Percentiles rank a stretch among this genome's conserved stretches.
phyloP scores from a whole-genome alignment of 495 filamentous ascomycete genomes.

The Extremus antarcticus region DNA sequence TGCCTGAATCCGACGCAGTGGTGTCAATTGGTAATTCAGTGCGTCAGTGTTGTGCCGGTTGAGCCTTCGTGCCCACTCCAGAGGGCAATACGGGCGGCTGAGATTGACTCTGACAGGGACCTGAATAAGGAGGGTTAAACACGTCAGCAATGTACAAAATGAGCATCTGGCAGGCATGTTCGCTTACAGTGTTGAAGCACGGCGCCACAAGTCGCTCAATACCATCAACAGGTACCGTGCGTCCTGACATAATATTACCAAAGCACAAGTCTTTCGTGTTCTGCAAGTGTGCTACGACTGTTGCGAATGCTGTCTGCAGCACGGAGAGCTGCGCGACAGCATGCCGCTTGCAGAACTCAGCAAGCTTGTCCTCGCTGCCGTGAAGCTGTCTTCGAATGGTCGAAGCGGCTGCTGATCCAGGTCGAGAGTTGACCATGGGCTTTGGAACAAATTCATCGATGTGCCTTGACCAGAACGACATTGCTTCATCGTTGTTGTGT shows the following conservation, averaged over 20 bases:
- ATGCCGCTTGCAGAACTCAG: slow-evolving; percentile 37
- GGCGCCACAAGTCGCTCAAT: slow-evolving; percentile 67
- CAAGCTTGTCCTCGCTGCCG: slow-evolving; percentile 23
- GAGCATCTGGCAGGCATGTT: no score
- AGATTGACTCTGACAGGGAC: slow-evolving; percentile 56
- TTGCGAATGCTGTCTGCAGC: slow-evolving; percentile 59
- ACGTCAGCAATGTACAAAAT: no score
- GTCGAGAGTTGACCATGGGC: neutral
- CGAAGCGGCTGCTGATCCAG: neutral
- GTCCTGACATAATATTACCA: slow-evolving; percentile 66
- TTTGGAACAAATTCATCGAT: slow-evolving; percentile 39
- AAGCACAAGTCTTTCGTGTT: slow-evolving; percentile 61
- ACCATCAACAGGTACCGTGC: slow-evolving; percentile 50
- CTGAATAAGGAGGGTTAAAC: no score
- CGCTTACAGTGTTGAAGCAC: slow-evolving; percentile 86
- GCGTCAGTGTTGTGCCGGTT: slow-evolving; percentile 47
- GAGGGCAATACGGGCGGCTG: slow-evolving; percentile 31
- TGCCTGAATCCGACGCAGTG: slow-evolving; percentile 52
- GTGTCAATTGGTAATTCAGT: slow-evolving; percentile 55
- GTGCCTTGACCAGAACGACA: slow-evolving; percentile 51
- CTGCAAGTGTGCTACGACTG: slow-evolving; percentile 42
- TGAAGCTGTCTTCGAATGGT: neutral
- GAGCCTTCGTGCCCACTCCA: slow-evolving; percentile 42
- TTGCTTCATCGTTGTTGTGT: slow-evolving; percentile 29
- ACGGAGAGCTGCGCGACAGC: slow-evolving; percentile 52